Base-by-base conservation (phyloP, 2,329 filamentous ascomycete species). In the Arthrobotrys iridis region DNA sequence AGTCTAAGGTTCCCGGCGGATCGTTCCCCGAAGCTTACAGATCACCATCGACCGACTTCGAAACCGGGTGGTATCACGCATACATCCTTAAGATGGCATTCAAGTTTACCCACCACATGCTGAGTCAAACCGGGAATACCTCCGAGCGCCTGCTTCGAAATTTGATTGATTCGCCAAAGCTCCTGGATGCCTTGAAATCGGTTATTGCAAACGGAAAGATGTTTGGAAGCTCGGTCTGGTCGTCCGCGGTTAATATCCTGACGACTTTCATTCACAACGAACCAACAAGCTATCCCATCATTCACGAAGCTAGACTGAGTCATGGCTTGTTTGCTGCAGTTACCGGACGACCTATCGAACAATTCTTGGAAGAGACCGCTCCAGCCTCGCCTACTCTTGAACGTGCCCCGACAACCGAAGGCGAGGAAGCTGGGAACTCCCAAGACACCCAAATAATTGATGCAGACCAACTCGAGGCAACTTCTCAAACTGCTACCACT, bases 261-360 rank as follows among this genome's bases (percentile, higher is more conserved):
- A 95, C 92, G 80, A 94, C 93, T 79, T 99, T 99, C 82, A 96
- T 99, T 79, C 96, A 99, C 83, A 97, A 98, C 80, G 95, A 99
- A 80, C 95, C 95, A 0, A 99, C 95, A 0, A 99, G 95, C 82
- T 99, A 97, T 81, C 91, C 93, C 26, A 93, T 97, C 22, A 95
- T 99, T 77, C 93, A 92, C 11, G 95, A 99, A 83, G 94, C 95
- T 58, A 93, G 93, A 20, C 87, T 99, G 79, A 93, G 95, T 79
- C 91, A 91, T 81, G 92, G 89, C 59, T 91, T 97, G 71, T 85
- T 99, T 11, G 90, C 94, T 81, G 89, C 93, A 2, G 87, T 98
- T 63, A 96, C 89, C 0, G 85, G 87, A 26, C 48, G 46, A 20
- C 64, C 64, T 22, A 76, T 76, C 7, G 63, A 70, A 30, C 45